A percentile compares a stretch with the other conserved stretches of the same genome.
These are phyloP conservation scores for Leptodontidium sp. DNA, from an alignment of 2,329 filamentous ascomycete species.

Conservation along the genomic window DNA sequence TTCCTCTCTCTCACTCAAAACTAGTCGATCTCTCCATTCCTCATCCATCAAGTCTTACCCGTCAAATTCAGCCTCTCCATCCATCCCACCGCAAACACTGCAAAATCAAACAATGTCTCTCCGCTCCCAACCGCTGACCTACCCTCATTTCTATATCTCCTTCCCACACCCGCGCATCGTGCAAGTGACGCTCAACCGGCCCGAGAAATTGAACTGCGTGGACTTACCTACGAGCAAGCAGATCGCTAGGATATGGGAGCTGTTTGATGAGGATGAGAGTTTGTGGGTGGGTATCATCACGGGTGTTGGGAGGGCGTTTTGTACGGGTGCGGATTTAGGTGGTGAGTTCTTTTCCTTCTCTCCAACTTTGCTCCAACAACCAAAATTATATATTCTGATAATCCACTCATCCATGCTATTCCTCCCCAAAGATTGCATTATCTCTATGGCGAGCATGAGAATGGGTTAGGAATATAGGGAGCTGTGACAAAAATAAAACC, in stretches of 20 bases:
- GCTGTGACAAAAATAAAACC: too few species aligned
- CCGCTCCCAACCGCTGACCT: slow-evolving; percentile 25
- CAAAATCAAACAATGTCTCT: slow-evolving; percentile 18
- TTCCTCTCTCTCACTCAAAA: not conserved
- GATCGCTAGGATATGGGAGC: slow-evolving; percentile 19
- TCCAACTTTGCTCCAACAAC: too few species aligned
- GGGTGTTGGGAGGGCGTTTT: slow-evolving; percentile 70
- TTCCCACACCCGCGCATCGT: slow-evolving; percentile 63
- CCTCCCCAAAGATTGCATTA: too few species aligned
- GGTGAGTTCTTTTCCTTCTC: slow-evolving; percentile 7
- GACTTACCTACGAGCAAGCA: slow-evolving; percentile 50
- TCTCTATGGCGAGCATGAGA: too few species aligned
- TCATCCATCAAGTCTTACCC: not conserved
- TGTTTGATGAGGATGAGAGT: slow-evolving; percentile 20
- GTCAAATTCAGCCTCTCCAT: not conserved
- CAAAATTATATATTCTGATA: too few species aligned
- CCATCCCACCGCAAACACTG: not conserved
- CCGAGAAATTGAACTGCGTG: slow-evolving; percentile 65
- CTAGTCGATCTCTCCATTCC: not conserved
- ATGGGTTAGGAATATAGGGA: too few species aligned
- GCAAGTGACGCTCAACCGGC: slow-evolving; percentile 67
- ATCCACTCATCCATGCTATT: too few species aligned
- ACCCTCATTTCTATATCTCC: slow-evolving; percentile 46
- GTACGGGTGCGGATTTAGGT: slow-evolving; percentile 72
- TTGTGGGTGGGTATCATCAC: slow-evolving; percentile 70